Conservation (phyloP, 257 asterid genomes). For the Nicotiana sylvestris region DNA sequence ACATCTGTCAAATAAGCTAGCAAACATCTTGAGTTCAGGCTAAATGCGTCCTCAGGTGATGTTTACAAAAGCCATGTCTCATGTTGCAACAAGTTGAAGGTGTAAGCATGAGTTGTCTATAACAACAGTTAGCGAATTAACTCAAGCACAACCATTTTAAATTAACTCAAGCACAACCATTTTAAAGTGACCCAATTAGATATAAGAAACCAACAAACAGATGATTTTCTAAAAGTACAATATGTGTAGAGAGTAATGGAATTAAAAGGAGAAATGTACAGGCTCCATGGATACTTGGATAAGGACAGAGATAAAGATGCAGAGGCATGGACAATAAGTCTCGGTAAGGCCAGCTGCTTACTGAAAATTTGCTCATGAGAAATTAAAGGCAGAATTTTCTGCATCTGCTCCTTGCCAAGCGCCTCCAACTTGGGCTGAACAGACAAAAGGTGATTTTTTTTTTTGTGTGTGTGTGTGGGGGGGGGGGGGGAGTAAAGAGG, state of each 20-base stretch:
- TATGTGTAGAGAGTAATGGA: background rate
- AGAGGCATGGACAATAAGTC: background rate
- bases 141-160: background rate
- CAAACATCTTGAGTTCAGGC: background rate
- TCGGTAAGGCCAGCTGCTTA: background rate
- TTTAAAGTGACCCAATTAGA: background rate
- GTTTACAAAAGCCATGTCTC: background rate
- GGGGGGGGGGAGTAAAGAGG: background rate
- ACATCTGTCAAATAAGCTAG: background rate
- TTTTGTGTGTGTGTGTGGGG: too few relatives aligned
- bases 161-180: background rate
- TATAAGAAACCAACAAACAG: background rate
- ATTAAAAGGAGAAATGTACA: background rate
- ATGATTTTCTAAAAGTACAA: background rate
- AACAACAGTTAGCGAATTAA: background rate
- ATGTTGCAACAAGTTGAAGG: background rate
- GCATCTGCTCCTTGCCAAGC: background rate
- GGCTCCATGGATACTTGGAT: background rate
- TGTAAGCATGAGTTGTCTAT: background rate
- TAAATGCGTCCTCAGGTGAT: background rate
- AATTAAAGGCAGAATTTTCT: background rate
- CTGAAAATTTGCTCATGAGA: background rate
- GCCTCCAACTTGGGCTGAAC: background rate
- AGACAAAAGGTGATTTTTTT: background rate
- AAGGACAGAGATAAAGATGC: background rate